Evolutionary conservation across 345 rosid genomes (phyloP), one percentile per base, ranked within the genome.

Genomic region (Eucalyptus regnans): DNA sequence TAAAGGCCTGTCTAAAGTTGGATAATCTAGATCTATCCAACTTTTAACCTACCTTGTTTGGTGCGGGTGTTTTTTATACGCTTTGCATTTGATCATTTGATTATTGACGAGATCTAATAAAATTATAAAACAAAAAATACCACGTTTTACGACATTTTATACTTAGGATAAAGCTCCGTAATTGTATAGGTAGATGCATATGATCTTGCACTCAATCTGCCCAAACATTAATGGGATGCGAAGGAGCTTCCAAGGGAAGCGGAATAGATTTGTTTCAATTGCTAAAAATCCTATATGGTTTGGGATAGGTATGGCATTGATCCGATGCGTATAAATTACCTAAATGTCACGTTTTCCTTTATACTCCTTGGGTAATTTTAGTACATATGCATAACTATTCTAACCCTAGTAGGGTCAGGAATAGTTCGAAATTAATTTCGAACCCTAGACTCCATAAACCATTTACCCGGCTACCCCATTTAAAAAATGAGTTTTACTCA

Each of bases 401-500:
- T 29, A 64, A 29, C 71, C 71, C 71, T 29, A 7, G 4, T n/a
- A 4, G 37, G 71, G 37, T 4, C 3, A 7, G 37, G 37, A 18
- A 64, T 64, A 64, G 37, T 0, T 64, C 13, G 71, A 29, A n/a
- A 64, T 64, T 64, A n/a, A 33, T 68, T 68, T 71, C 14, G 1
- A 71, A 18, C 13, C 83, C 1, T 9, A 37, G 22, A 71, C 48
- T 37, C 27, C 1, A 71, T 2, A 37, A 68, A 37, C 22, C 27
- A 17, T 37, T 71, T 2, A 9, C 0, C 25, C 4, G 27, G 27
- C 14, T 20, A 37, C 83, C 83, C 46, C 37, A 71, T 37, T 18
- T 5, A 37, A 37, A 71, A 37, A 20, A 0, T 33, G 0, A 71
- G 0, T 3, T 71, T 71, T 18, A 0, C 27, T 37, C 22, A 18